Percentiles rank a stretch among this genome's conserved stretches.
phyloP scores from a whole-genome alignment of 139 green algal genomes.

The Chlorella sp. region DNA sequence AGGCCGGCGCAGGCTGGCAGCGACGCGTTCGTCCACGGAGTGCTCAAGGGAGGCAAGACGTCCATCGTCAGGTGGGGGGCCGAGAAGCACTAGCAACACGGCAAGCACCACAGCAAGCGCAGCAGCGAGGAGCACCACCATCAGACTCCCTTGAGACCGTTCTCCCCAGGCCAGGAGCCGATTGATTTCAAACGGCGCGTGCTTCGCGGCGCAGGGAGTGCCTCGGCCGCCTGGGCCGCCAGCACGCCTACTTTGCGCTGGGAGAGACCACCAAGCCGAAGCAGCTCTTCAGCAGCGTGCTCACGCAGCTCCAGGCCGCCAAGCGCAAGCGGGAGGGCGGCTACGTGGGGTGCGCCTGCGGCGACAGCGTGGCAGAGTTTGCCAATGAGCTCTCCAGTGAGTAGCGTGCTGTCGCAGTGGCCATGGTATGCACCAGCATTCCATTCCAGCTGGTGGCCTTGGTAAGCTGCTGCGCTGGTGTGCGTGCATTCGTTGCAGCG shows the following conservation, averaged over 20 bases:
- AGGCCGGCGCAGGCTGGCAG: background rate
- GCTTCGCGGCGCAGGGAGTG: too few species aligned
- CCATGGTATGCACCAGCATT: background rate
- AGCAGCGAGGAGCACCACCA: background rate
- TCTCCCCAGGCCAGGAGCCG: background rate
- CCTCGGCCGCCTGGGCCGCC: background rate
- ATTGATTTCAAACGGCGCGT: too few species aligned
- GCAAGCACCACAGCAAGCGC: background rate
- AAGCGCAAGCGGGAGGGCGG: slow-evolving; percentile 1
- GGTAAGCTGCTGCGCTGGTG: too few species aligned
- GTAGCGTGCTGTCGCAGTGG: background rate
- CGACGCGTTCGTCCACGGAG: background rate
- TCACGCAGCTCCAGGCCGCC: background rate
- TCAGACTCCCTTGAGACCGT: background rate
- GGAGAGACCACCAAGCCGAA: slow-evolving; percentile 5
- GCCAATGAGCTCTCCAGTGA: background rate
- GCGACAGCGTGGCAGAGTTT: background rate
- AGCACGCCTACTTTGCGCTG: background rate
- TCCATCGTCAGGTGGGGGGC: background rate
- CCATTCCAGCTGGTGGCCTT: too few species aligned
- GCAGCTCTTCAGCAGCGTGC: slow-evolving; percentile 2
- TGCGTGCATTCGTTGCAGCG: background rate
- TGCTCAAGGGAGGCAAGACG: background rate
- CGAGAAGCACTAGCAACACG: background rate
- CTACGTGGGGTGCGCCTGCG: background rate